Base-by-base conservation (phyloP, 352 stramenopile genomes). In the Aphanomyces invadans region DNA sequence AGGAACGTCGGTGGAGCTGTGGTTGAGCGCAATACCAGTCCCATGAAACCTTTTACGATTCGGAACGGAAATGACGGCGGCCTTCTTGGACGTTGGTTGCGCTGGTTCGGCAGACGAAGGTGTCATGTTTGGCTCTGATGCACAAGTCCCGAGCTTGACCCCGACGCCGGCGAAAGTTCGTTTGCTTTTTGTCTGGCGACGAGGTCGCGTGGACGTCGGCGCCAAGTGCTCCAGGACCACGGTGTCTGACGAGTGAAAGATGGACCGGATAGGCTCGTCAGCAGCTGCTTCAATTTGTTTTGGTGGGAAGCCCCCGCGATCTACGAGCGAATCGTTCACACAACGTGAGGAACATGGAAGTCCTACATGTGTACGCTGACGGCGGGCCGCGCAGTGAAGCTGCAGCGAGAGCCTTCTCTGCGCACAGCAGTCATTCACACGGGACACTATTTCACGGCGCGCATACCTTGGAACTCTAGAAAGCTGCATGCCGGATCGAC, bases 171-270 rank as follows among this genome's bases (percentile, higher is more conserved):
- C 44, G 23, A 52, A 52, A 7, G 10, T 52, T 45, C 19, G 19
- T 19, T 29, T 17, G 29, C 31, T 9, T 49, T 44, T 25, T 31
- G 36, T 23, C 23, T 49, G 11, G 5, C 36, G 29, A 51, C 33
- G 55, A 21, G 7, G 17, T 32, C 21, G 21, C 11, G 36, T 42
- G 15, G 36, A 15, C 17, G 26, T n/a, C 12, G 5, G 19, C 23
- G 55, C n/a, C 23, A 29, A 15, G 19, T 28, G 53, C 23, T 67
- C 60, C 19, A 67, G 26, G 19, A 67, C 39, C 10, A 67, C 60
- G 10, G 60, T 67, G 31, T 67, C 60, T 15, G 55, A 36, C 17
- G 55, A 57, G 29, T 60, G 60, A n/a, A 67, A 36, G 32, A 67
- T n/a, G 17, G 4, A 26, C 3, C 19, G 11, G 5, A 67, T 28